phyloP scores from a whole-genome alignment of 176 grass and related monocot species.

The Ananas comosus region DNA sequence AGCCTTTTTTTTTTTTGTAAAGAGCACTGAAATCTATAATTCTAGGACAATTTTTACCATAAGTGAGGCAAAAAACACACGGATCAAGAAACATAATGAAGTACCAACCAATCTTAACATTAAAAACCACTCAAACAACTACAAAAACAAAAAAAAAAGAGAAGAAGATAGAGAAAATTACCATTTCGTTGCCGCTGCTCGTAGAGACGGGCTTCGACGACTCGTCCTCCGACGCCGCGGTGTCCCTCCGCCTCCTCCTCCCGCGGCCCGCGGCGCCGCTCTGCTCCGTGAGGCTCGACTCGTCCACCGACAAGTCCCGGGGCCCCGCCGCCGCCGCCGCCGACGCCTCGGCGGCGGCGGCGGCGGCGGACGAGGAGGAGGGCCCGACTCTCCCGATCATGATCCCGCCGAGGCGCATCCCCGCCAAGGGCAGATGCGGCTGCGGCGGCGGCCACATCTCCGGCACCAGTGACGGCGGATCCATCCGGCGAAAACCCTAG shows the following conservation, averaged over 20 bases:
- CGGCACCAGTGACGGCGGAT: constrained; percentile 16
- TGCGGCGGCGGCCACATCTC: constrained; percentile 3
- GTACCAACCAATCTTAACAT: not conserved
- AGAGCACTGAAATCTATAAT: not conserved
- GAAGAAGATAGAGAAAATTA: not conserved
- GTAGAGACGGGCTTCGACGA: constrained; percentile 11
- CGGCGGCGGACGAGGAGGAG: not conserved
- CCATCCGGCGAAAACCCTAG: constrained; percentile 6
- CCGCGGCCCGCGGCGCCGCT: not conserved
- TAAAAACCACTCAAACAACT: not conserved
- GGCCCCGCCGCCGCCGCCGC: not conserved
- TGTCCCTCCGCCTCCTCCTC: constrained; percentile 13
- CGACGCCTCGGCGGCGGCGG: not conserved
- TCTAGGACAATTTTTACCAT: not conserved
- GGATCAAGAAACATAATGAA: not conserved
- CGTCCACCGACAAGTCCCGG: not conserved
- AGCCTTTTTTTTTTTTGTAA: not conserved
- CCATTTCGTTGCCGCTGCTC: constrained; percentile 4
- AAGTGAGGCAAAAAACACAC: not conserved
- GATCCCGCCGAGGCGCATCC: not conserved
- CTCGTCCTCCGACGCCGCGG: constrained; percentile 10
- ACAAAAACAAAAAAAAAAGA: not conserved
- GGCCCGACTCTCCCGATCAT: no score
- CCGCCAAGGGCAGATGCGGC: constrained; percentile 1
- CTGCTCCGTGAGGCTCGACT: not conserved